These are phyloP conservation scores for Plasmodium blacklocki DNA, from an alignment of 169 alveolate genomes.

Conservation along the genomic window DNA sequence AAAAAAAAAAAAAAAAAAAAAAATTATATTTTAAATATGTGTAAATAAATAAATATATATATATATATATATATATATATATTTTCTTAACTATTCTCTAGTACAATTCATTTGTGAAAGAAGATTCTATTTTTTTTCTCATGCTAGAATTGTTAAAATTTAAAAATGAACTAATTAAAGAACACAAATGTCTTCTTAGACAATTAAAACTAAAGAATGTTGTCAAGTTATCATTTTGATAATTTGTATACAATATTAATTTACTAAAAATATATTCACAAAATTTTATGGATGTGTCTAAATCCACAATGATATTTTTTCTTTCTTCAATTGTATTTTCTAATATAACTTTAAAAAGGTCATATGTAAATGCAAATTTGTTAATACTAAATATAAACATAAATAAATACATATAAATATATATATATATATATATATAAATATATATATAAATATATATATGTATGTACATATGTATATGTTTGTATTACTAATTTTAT, in stretches of 20 bases:
- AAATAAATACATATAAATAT: neutral
- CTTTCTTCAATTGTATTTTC: conserved; percentile 73
- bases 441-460: neutral
- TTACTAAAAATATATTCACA: conserved; percentile 71
- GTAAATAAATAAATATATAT: neutral
- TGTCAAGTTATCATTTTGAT: conserved; percentile 33
- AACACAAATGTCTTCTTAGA: conserved; percentile 68
- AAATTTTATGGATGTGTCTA: conserved; percentile 58
- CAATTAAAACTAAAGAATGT: conserved; percentile 58
- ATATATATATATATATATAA: neutral
- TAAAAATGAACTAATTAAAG: conserved; percentile 66
- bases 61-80: neutral
- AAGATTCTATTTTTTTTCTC: conserved; percentile 47
- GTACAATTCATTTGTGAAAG: conserved; percentile 68
- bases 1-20: neutral
- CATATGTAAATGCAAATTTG: neutral
- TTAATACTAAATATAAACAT: no score
- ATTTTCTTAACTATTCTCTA: neutral
- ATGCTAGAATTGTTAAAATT: conserved; percentile 42
- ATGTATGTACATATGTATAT: conserved; percentile 7
- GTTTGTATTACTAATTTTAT: conserved; percentile 66
- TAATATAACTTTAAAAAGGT: conserved; percentile 34
- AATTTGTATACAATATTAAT: conserved; percentile 55
- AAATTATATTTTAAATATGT: neutral
- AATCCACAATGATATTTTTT: conserved; percentile 54